Evolutionary conservation across 2,329 filamentous ascomycete genomes (phyloP).

Genomic region (Ceratocystis destructans): DNA sequence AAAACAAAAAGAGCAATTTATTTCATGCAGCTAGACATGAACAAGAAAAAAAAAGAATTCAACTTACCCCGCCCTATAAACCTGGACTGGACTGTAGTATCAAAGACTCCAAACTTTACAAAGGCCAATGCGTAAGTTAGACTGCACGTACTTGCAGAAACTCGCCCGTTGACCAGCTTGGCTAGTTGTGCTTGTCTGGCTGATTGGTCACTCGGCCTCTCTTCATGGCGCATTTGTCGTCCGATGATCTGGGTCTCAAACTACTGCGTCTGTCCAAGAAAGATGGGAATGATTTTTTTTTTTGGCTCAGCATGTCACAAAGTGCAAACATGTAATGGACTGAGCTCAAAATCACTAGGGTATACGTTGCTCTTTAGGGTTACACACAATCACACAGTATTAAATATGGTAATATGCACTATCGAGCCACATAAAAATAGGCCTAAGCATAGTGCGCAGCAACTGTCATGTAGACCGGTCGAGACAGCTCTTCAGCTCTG

Average conservation of each 20-base stretch:
- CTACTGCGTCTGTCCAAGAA: too few relatives aligned
- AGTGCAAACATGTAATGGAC: too few relatives aligned
- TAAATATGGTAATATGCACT: accelerated
- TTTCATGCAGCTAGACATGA: too few relatives aligned
- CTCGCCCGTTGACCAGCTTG: neutral
- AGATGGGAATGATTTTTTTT: too few relatives aligned
- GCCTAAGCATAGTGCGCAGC: neutral
- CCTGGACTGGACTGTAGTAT: too few relatives aligned
- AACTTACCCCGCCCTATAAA: neutral
- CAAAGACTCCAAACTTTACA: too few relatives aligned
- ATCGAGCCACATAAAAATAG: neutral
- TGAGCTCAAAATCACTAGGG: neutral
- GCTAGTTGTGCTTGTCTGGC: neutral
- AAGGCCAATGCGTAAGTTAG: neutral
- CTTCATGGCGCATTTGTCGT: too few relatives aligned
- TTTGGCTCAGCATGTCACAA: too few relatives aligned
- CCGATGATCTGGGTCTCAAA: too few relatives aligned
- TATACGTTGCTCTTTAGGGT: neutral
- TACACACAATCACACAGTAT: neutral
- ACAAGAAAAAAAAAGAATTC: too few relatives aligned
- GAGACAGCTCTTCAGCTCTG: neutral
- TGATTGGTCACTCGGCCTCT: too few relatives aligned
- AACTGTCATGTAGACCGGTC: neutral
- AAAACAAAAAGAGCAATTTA: neutral
- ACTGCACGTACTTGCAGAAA: neutral